These are phyloP conservation scores for Populus hybrid DNA, from an alignment of 441 rosid genomes.

Conservation along the genomic window DNA sequence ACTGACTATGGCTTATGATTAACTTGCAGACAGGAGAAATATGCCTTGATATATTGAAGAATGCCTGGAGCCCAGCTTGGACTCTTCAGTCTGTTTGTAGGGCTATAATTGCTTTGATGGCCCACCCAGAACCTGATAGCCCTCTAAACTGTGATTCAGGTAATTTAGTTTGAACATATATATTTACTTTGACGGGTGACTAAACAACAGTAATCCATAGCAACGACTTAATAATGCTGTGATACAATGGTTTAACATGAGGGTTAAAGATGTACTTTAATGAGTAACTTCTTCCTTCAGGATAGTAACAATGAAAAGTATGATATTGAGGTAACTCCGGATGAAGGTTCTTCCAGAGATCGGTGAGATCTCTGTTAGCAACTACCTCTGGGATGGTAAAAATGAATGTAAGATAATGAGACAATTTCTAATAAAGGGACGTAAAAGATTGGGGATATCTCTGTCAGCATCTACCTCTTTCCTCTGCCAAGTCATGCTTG, in stretches of 20 bases:
- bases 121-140: slow-evolving; percentile 97
- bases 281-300: background rate
- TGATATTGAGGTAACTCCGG: background rate
- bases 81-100: slow-evolving; percentile 87
- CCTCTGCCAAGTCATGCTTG: background rate
- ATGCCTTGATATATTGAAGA: slow-evolving; percentile 96
- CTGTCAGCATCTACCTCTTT: background rate
- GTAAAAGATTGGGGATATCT: background rate
- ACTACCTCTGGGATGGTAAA: background rate
- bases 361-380: background rate
- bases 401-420: background rate
- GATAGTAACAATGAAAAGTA: background rate
- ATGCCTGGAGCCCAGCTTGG: slow-evolving; percentile 99
- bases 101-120: slow-evolving; percentile 98
- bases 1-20: background rate
- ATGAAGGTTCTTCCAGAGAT: background rate
- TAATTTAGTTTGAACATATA: slow-evolving; percentile 14
- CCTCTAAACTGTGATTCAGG: slow-evolving; percentile 99
- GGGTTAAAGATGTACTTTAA: background rate
- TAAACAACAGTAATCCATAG: background rate
- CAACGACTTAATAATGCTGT: background rate
- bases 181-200: background rate
- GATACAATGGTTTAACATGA: background rate
- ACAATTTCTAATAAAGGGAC: background rate
- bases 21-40: slow-evolving; percentile 79